Evolutionary conservation across 169 alveolate genomes (phyloP).

Genomic region (Miamiensis avidus): DNA sequence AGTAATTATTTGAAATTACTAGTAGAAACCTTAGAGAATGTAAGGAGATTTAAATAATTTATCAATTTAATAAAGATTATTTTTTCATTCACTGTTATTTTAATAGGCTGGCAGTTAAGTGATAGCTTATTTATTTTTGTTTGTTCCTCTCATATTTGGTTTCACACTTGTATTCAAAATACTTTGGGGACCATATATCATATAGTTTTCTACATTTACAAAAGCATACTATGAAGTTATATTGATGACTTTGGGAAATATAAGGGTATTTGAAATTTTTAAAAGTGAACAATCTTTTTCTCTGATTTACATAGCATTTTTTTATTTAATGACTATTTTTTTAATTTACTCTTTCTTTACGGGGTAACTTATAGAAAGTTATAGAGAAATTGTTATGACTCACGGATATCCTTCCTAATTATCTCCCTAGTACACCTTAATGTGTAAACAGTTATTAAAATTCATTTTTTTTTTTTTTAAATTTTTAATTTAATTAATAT

Average conservation of each 20-base stretch:
- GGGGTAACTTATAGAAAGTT: not conserved
- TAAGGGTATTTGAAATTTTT: not conserved
- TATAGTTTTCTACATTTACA: not conserved
- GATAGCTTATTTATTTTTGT: not conserved
- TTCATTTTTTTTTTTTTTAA: no score
- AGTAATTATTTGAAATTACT: not conserved
- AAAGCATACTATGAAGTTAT: not conserved
- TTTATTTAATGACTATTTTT: no score
- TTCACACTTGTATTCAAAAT: not conserved
- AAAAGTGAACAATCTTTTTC: not conserved
- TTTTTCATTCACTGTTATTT: no score
- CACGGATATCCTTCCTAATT: not conserved
- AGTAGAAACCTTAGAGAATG: not conserved
- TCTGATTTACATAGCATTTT: no score
- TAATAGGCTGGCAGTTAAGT: not conserved
- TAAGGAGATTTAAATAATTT: no score
- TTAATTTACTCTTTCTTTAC: not conserved
- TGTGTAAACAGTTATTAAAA: no score
- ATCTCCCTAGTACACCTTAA: not conserved
- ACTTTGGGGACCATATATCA: not conserved
- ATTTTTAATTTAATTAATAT: no score
- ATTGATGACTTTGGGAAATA: not conserved
- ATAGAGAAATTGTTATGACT: not conserved
- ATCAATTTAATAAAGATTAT: not conserved
- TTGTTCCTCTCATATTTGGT: not conserved